These are phyloP conservation scores for Suillus fuscotomentosus DNA, from an alignment of 768 basidiomycete species.

Conservation along the genomic window DNA sequence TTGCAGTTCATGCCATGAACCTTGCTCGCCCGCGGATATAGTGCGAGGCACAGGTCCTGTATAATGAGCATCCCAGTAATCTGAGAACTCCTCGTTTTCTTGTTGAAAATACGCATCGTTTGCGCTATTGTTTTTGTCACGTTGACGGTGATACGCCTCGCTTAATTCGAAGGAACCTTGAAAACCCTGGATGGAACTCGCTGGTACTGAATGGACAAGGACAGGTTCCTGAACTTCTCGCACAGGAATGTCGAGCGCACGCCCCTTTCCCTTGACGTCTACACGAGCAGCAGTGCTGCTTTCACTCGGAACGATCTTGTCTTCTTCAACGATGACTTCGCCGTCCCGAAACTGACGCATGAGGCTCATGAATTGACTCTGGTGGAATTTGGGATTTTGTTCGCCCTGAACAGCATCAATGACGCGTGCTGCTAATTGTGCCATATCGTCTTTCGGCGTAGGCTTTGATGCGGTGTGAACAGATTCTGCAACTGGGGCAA, in stretches of 20 bases:
- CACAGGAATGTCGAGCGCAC: slow-evolving; percentile 31
- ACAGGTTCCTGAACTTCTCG: slow-evolving; percentile 2
- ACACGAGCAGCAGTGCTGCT: slow-evolving; percentile 14
- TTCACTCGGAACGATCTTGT: slow-evolving; percentile 66
- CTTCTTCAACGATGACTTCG: slow-evolving; percentile 73
- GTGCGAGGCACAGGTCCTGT: slow-evolving; percentile 17
- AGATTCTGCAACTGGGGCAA: slow-evolving; percentile 9
- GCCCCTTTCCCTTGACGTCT: slow-evolving; percentile 73
- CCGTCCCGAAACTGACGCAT: slow-evolving; percentile 86
- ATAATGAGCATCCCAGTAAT: slow-evolving; percentile 54
- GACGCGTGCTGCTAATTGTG: slow-evolving; percentile 75
- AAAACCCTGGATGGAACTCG: slow-evolving; percentile 11
- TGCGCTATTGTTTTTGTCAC: slow-evolving; percentile 30
- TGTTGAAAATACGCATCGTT: slow-evolving; percentile 70
- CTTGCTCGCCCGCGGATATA: slow-evolving; percentile 23
- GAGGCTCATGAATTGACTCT: slow-evolving; percentile 80
- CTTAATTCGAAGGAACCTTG: slow-evolving; percentile 21
- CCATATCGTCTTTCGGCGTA: slow-evolving; percentile 58
- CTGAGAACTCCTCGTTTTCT: slow-evolving; percentile 66
- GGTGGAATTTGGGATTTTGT: slow-evolving; percentile 80
- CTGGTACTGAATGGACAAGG: slow-evolving; percentile 3
- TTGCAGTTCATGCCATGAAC: slow-evolving; percentile 67
- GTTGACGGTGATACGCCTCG: slow-evolving; percentile 17
- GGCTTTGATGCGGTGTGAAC: slow-evolving; percentile 5
- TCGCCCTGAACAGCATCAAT: slow-evolving; percentile 75